Percentiles rank a stretch among this genome's conserved stretches.
phyloP scores from a whole-genome alignment of 257 asterid species.

The Penstemon eatonii region DNA sequence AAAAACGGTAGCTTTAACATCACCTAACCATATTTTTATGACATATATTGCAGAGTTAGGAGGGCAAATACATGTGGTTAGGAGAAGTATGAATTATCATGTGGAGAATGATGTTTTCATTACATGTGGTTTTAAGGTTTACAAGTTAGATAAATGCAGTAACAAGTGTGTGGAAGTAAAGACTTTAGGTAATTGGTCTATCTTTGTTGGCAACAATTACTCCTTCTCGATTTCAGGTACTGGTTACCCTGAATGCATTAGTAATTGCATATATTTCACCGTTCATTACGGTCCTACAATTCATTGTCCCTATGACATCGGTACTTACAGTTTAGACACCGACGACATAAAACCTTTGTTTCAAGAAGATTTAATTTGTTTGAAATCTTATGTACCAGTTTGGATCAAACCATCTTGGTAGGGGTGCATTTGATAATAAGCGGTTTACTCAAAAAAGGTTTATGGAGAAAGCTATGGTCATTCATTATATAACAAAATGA shows the following conservation, averaged over 20 bases:
- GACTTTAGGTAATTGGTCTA: slow-evolving; percentile 34
- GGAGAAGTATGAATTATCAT: slow-evolving; percentile 24
- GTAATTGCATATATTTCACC: slow-evolving; percentile 37
- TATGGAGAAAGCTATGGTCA: no score
- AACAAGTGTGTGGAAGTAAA: slow-evolving; percentile 29
- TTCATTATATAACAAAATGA: no score
- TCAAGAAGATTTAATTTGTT: slow-evolving; percentile 10
- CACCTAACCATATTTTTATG: neutral
- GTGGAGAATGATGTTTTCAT: neutral
- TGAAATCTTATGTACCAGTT: slow-evolving; percentile 24
- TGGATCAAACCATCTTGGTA: slow-evolving; percentile 32
- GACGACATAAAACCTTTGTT: slow-evolving; percentile 22
- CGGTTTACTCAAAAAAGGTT: no score
- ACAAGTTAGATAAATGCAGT: slow-evolving; percentile 17
- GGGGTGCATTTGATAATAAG: neutral
- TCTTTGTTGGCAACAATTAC: slow-evolving; percentile 27
- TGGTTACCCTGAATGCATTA: slow-evolving; percentile 29
- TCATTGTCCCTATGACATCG: slow-evolving; percentile 25
- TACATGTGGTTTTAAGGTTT: slow-evolving; percentile 26
- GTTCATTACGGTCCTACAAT: slow-evolving; percentile 10
- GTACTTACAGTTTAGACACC: slow-evolving; percentile 23
- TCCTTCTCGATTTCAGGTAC: slow-evolving; percentile 27
- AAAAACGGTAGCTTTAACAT: slow-evolving; percentile 16
- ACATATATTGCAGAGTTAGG: slow-evolving; percentile 30
- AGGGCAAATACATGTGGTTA: slow-evolving; percentile 24